Evolutionary conservation across 2,329 filamentous ascomycete species (phyloP), one percentile per base, ranked within the genome.

Genomic region (Ophiocordyceps polyrhachis-furcata): DNA sequence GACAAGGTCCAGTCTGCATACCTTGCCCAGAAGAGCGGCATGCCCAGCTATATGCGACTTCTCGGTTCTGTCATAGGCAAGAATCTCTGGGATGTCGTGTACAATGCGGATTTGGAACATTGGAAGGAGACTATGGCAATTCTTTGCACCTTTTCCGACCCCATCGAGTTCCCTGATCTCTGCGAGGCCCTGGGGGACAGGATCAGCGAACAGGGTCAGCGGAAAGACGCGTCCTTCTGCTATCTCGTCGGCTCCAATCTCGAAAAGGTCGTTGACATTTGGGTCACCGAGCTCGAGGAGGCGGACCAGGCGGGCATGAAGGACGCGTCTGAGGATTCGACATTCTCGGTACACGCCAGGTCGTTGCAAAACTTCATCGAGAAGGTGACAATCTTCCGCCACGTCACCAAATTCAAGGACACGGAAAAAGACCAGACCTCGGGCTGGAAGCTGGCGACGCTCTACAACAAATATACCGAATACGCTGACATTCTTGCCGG

Each of bases 101-200:
- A 96, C 65, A 98, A 98, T 56, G 91, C 89, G 8, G 84, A 95
- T 56, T 67, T 98, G 41, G 73, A 74, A 44, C 83, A 91, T 63
- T 98, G 91, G 93, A 96, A 93, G 65, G 91, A 96, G 62, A 81
- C 89, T 3, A 93, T 98, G 83, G 88, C 86, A 25, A 83, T 88
- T 1, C 68, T 98, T 45, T 98, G 91, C 72, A 96, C 91, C 1
- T 98, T 89, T 62, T 91, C 91, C 1, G 81, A 93, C 50, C 82
- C 87, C 41, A 75, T 76, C 37, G 89, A 98, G 54, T 98, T 98
- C 59, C 78, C 89, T 5, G 87, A 95, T 58, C 78, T 98, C 12
- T 98, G 89, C 56, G 91, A 98, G 60, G 85, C 86, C 28, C 75
- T 98, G 20, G 91, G 91, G 53, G 93, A 98, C 60, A 78, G 93